phyloP scores from a whole-genome alignment of 2,329 filamentous ascomycete species.

The Fusarium sp. region DNA sequence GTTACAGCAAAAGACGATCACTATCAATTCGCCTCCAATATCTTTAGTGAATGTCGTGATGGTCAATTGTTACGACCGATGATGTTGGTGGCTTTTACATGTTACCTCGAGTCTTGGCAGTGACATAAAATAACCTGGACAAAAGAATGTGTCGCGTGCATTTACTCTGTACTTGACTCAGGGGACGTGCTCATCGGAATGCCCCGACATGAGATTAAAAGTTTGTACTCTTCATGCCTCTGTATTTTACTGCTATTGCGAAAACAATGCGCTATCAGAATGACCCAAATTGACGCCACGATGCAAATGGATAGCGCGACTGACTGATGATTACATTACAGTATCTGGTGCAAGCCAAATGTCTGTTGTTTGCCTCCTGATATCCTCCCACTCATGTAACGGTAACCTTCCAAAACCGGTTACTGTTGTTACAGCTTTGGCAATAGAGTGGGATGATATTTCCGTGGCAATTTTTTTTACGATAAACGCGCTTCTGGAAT shows the following conservation, averaged over 20 bases:
- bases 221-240: not conserved
- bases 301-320: not conserved
- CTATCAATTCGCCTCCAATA: not conserved
- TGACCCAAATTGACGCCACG: not conserved
- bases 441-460: slow-evolving; percentile 2
- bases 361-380: not conserved
- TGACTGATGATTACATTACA: not conserved
- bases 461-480: slow-evolving; percentile 15
- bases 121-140: not conserved
- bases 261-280: not conserved
- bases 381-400: slow-evolving; percentile 24
- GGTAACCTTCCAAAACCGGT: slow-evolving; percentile 36
- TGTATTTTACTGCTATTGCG: not conserved
- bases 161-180: not conserved
- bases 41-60: not conserved
- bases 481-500: not conserved
- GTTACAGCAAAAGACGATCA: not conserved
- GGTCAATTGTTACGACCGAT: not conserved
- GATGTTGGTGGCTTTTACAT: slow-evolving; percentile 4
- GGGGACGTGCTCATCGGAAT: not conserved
- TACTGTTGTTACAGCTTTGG: slow-evolving; percentile 2
- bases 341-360: not conserved
- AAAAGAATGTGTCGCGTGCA: slow-evolving; percentile 1
- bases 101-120: slow-evolving; percentile 1
- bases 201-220: not conserved